phyloP scores from a whole-genome alignment of 176 grass and related monocot species.

The Rhipidocladum racemiflorum region DNA sequence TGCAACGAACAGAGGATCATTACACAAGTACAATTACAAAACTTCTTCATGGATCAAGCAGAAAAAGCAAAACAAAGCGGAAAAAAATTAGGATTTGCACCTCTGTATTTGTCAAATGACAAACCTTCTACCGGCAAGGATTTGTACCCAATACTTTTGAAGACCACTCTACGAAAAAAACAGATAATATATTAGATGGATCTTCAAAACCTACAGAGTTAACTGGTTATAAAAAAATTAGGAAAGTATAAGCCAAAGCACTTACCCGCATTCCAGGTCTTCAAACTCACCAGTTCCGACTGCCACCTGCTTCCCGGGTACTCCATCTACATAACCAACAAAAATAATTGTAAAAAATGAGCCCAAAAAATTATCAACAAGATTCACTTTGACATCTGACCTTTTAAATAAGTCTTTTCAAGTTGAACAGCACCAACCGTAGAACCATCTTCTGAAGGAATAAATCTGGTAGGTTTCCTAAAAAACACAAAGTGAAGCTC shows the following conservation, averaged over 20 bases:
- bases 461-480: slow-evolving; percentile 68
- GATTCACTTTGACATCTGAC: slow-evolving; percentile 32
- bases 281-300: slow-evolving; percentile 76
- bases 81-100: slow-evolving; percentile 39
- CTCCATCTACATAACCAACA: slow-evolving; percentile 50
- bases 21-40: neutral
- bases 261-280: slow-evolving; percentile 74
- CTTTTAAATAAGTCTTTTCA: slow-evolving; percentile 78
- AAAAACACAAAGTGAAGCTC: slow-evolving; percentile 85
- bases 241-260: slow-evolving; percentile 33
- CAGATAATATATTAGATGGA: slow-evolving; percentile 18
- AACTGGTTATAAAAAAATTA: slow-evolving; percentile 8
- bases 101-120: slow-evolving; percentile 71
- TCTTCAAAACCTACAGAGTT: neutral
- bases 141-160: slow-evolving; percentile 49
- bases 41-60: neutral
- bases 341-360: neutral
- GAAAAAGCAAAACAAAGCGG: neutral
- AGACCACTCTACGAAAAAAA: slow-evolving; percentile 55
- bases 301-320: slow-evolving; percentile 62
- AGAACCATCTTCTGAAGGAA: slow-evolving; percentile 50
- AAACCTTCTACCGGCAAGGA: slow-evolving; percentile 63
- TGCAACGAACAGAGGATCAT: slow-evolving; percentile 27
- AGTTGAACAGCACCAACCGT: slow-evolving; percentile 54
- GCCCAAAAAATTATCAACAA: neutral